Evolutionary conservation across 768 basidiomycete species (phyloP).

Genomic region (Phylloporus arenicola): DNA sequence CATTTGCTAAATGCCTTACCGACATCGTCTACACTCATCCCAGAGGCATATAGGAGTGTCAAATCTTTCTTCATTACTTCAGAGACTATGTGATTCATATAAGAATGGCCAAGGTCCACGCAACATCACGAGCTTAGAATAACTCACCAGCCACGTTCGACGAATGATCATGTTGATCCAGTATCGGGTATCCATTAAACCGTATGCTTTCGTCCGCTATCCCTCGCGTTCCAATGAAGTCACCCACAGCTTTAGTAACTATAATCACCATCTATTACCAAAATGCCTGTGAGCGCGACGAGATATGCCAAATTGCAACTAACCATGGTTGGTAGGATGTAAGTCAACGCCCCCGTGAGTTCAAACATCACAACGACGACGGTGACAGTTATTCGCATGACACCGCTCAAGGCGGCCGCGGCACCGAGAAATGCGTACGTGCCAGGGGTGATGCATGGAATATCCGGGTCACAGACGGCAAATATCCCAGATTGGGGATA

Average conservation of each 20-base stretch:
- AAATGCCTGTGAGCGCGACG: constrained; percentile 7
- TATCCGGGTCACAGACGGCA: constrained; percentile 82
- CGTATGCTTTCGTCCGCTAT: constrained; percentile 97
- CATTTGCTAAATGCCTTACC: constrained; percentile 45
- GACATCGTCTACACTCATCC: constrained; percentile 72
- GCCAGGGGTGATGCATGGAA: constrained; percentile 96
- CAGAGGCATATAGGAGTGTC: constrained; percentile 63
- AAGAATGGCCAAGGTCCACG: constrained; percentile 2
- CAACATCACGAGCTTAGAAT: background rate
- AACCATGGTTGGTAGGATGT: constrained; percentile 97
- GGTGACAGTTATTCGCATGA: constrained; percentile 95
- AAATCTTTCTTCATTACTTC: constrained; percentile 86
- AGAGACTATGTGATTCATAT: constrained; percentile 53
- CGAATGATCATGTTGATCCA: constrained; percentile 92
- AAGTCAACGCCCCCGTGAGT: constrained; percentile 92
- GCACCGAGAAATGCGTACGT: constrained; percentile 98
- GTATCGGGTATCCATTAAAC: constrained; percentile 95
- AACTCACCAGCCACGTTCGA: constrained; percentile 83
- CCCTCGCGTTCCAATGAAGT: constrained; percentile 86
- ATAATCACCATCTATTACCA: constrained; percentile 79
- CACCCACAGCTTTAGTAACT: constrained; percentile 95
- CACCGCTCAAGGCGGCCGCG: constrained; percentile 91
- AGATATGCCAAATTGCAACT: constrained; percentile 16
- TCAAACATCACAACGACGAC: constrained; percentile 99
- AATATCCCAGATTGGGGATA: constrained; percentile 85